These are phyloP conservation scores for Lepraria neglecta DNA, from an alignment of 495 filamentous ascomycete genomes.

Conservation along the genomic window DNA sequence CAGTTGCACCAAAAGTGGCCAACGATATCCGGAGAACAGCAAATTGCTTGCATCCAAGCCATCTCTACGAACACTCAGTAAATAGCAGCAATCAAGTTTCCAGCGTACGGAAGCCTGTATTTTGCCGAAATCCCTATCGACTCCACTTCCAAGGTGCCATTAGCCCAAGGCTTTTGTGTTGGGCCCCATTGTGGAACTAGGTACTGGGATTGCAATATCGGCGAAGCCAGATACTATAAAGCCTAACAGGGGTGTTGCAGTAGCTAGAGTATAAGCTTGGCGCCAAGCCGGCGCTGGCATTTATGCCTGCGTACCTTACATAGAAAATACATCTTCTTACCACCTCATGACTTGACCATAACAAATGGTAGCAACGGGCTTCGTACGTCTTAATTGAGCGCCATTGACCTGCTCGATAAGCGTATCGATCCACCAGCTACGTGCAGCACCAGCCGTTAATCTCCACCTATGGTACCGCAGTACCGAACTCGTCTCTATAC, in stretches of 20 bases:
- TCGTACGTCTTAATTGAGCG: too few species aligned
- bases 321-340: too few species aligned
- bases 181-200: constrained; percentile 37
- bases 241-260: constrained; percentile 33
- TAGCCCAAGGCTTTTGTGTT: constrained; percentile 37
- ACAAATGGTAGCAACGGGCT: too few species aligned
- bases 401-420: too few species aligned
- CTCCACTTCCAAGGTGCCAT: constrained; percentile 25
- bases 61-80: constrained; percentile 32
- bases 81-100: constrained; percentile 37
- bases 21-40: constrained; percentile 35
- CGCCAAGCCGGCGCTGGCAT: too few species aligned
- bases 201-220: constrained; percentile 39
- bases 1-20: constrained; percentile 37
- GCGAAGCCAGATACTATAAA: constrained; percentile 28
- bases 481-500: too few species aligned
- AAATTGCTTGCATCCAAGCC: constrained; percentile 35
- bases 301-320: too few species aligned
- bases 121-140: constrained; percentile 30
- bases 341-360: too few species aligned
- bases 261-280: too few species aligned
- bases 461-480: too few species aligned
- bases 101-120: constrained; percentile 41
- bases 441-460: too few species aligned
- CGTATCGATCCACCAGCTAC: too few species aligned